Conservation (phyloP, 768 basidiomycete genomes). For the Tubosaeta sp. region DNA sequence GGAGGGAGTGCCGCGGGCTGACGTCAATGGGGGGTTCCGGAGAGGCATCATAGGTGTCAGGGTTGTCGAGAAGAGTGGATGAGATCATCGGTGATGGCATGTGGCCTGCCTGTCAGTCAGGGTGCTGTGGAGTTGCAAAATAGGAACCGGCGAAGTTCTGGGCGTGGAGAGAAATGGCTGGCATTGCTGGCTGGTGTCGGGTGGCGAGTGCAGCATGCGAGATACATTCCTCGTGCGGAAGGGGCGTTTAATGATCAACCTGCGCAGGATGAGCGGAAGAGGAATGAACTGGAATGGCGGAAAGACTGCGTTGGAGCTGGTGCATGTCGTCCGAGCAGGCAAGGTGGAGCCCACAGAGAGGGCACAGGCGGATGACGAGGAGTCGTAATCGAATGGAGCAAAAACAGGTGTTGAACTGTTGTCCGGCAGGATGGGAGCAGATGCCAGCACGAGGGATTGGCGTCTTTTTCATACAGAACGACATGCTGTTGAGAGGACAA, state of each 20-base stretch:
- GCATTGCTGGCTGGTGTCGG: constrained; percentile 18
- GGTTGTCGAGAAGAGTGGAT: constrained; percentile 23
- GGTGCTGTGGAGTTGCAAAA: constrained; percentile 23
- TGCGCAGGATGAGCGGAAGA: constrained; percentile 31
- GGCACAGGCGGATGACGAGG: constrained; percentile 16
- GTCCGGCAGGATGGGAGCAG: constrained; percentile 25
- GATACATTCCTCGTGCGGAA: constrained; percentile 28
- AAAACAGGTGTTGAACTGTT: constrained; percentile 14
- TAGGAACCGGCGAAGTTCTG: constrained; percentile 19
- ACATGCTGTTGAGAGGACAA: constrained; percentile 44
- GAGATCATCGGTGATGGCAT: constrained; percentile 28
- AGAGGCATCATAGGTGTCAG: constrained; percentile 23
- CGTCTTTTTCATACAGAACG: constrained; percentile 29
- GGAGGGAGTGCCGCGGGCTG: constrained; percentile 20
- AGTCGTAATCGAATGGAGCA: constrained; percentile 28
- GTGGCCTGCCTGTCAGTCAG: constrained; percentile 21
- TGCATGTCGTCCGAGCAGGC: constrained; percentile 27
- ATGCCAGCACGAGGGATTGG: constrained; percentile 17
- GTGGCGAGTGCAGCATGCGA: constrained; percentile 23
- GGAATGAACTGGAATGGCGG: constrained; percentile 22
- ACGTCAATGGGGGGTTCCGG: constrained; percentile 29
- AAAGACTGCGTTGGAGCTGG: constrained; percentile 23
- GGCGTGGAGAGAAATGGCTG: constrained; percentile 14
- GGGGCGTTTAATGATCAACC: constrained; percentile 32
- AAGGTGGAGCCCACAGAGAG: constrained; percentile 29